Evolutionary conservation across 169 alveolate species (phyloP).

Genomic region (Plasmodium malariae): DNA sequence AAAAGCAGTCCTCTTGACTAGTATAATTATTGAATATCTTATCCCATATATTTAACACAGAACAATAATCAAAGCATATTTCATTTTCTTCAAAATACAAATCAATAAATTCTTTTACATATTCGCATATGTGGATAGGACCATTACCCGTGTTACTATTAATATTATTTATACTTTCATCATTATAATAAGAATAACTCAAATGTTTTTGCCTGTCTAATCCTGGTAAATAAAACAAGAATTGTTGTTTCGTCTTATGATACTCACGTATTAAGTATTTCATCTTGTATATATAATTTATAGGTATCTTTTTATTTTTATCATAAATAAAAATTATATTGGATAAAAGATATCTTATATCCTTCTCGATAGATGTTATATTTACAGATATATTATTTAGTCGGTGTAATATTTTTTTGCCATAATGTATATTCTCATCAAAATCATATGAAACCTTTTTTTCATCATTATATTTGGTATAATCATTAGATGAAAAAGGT

Average conservation of each 20-base stretch:
- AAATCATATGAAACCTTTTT: slow-evolving; percentile 17
- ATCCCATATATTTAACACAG: slow-evolving; percentile 66
- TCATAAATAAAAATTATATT: slow-evolving; percentile 48
- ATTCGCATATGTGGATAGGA: slow-evolving; percentile 54
- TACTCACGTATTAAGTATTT: slow-evolving; percentile 40
- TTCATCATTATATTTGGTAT: slow-evolving; percentile 13
- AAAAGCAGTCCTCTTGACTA: slow-evolving; percentile 38
- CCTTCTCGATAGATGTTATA: slow-evolving; percentile 60
- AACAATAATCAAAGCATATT: slow-evolving; percentile 65
- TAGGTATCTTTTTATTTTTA: slow-evolving; percentile 46
- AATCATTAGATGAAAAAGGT: slow-evolving; percentile 49
- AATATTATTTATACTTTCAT: neutral
- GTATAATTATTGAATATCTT: slow-evolving; percentile 51
- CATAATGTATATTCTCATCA: slow-evolving; percentile 51
- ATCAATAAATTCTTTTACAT: slow-evolving; percentile 65
- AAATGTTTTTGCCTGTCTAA: slow-evolving; percentile 6
- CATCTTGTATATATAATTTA: slow-evolving; percentile 55
- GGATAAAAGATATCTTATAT: slow-evolving; percentile 36
- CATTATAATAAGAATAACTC: neutral
- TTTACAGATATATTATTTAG: slow-evolving; percentile 54
- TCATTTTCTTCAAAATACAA: slow-evolving; percentile 63
- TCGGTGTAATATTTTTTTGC: slow-evolving; percentile 39
- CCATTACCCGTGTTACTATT: neutral
- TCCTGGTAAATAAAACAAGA: slow-evolving; percentile 45
- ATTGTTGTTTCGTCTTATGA: slow-evolving; percentile 54